These are phyloP conservation scores for Colletotrichum brevisporum DNA, from an alignment of 2,329 filamentous ascomycete genomes.

Conservation along the genomic window DNA sequence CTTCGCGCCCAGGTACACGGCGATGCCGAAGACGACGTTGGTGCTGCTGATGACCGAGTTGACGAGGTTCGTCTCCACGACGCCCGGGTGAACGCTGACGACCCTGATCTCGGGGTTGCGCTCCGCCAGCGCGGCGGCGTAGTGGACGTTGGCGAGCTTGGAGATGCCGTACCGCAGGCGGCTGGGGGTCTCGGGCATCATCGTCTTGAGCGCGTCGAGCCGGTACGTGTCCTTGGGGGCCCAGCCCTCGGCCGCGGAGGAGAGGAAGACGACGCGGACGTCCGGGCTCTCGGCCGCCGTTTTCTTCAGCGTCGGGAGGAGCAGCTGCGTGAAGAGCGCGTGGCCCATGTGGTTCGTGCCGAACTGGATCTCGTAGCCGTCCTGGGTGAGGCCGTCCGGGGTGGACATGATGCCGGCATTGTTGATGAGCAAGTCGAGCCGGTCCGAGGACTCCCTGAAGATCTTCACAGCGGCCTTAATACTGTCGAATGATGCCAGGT, in stretches of 20 bases:
- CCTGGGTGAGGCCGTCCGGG: slow-evolving; percentile 45
- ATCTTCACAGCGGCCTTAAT: slow-evolving; percentile 38
- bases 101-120: slow-evolving; percentile 47
- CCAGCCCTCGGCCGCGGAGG: slow-evolving; percentile 46
- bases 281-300: slow-evolving; percentile 41
- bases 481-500: slow-evolving; percentile 38
- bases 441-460: slow-evolving; percentile 29
- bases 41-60: slow-evolving; percentile 77
- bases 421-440: slow-evolving; percentile 51
- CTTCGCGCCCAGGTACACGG: slow-evolving; percentile 92
- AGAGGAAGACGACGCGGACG: slow-evolving; percentile 50
- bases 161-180: slow-evolving; percentile 50
- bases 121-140: slow-evolving; percentile 48
- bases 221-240: slow-evolving; percentile 46
- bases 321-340: slow-evolving; percentile 44
- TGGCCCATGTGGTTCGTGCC: slow-evolving; percentile 49
- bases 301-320: slow-evolving; percentile 44
- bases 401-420: slow-evolving; percentile 47
- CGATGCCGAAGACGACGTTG: slow-evolving; percentile 99
- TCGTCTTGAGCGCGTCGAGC: slow-evolving; percentile 49
- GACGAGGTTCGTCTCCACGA: slow-evolving; percentile 48
- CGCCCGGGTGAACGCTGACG: slow-evolving; percentile 49
- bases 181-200: slow-evolving; percentile 42
- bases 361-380: slow-evolving; percentile 51
- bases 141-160: slow-evolving; percentile 52